Conservation (phyloP, 306 rosid species). For the Myrica gale region DNA sequence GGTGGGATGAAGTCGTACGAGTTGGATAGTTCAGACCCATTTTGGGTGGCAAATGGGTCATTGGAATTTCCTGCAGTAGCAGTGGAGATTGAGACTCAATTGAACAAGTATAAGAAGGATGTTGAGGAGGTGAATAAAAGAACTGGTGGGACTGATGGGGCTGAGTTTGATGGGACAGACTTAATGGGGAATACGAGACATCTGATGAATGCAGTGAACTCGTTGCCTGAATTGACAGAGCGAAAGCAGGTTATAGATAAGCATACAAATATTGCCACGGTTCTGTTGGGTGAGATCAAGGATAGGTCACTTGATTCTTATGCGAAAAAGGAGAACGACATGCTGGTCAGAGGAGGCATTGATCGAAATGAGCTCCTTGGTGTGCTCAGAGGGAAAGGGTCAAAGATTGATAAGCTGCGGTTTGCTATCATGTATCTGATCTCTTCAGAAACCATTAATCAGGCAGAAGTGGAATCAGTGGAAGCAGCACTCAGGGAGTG, state of each 20-base stretch:
- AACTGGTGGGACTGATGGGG: constrained; percentile 76
- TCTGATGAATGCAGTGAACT: constrained; percentile 97
- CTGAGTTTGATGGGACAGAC: constrained; percentile 91
- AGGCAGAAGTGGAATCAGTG: constrained; percentile 78
- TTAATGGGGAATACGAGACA: constrained; percentile 92
- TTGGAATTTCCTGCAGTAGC: constrained; percentile 94
- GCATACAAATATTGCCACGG: constrained; percentile 92
- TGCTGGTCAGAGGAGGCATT: constrained; percentile 85
- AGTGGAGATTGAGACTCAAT: constrained; percentile 83
- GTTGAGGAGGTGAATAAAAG: constrained; percentile 95
- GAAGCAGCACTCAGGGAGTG: constrained; percentile 78
- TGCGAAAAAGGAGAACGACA: constrained; percentile 88
- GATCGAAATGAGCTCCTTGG: constrained; percentile 72
- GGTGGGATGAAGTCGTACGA: constrained; percentile 89
- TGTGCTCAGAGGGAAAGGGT: constrained; percentile 81
- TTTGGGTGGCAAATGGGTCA: constrained; percentile 84
- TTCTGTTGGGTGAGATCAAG: constrained; percentile 90
- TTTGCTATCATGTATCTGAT: constrained; percentile 87
- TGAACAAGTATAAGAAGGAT: constrained; percentile 84
- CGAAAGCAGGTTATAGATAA: constrained; percentile 93
- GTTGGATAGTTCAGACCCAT: constrained; percentile 75
- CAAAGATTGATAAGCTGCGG: constrained; percentile 86
- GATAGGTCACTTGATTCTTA: constrained; percentile 91
- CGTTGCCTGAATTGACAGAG: constrained; percentile 89
- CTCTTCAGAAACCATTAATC: constrained; percentile 78